Conservation (phyloP, 768 basidiomycete genomes). For the Suillus americanus region DNA sequence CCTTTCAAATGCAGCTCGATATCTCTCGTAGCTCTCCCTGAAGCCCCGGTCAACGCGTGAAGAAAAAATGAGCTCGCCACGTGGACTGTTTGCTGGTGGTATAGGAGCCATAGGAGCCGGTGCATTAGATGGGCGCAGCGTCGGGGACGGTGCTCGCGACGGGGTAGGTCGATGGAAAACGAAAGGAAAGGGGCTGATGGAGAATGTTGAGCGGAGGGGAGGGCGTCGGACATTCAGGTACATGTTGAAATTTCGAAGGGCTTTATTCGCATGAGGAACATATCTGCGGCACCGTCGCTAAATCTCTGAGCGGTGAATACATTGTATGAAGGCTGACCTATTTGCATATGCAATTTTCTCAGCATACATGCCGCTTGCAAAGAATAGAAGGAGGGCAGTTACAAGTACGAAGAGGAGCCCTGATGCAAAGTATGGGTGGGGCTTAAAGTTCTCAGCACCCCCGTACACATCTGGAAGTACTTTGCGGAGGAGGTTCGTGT, state of each 20-base stretch:
- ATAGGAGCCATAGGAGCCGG: slow-evolving; percentile 63
- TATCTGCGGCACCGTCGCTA: slow-evolving; percentile 56
- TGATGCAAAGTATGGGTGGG: slow-evolving; percentile 75
- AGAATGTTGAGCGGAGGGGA: slow-evolving; percentile 61
- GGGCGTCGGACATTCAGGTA: slow-evolving; percentile 91
- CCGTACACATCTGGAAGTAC: slow-evolving; percentile 53
- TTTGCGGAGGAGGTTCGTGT: slow-evolving; percentile 47
- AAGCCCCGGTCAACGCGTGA: slow-evolving; percentile 81
- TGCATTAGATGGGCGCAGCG: slow-evolving; percentile 37
- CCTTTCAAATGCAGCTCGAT: slow-evolving; percentile 84
- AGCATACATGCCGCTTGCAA: slow-evolving; percentile 93
- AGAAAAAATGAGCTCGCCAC: slow-evolving; percentile 96
- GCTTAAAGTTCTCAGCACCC: slow-evolving; percentile 37
- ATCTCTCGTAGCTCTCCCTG: slow-evolving; percentile 89
- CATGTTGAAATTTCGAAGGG: slow-evolving; percentile 93
- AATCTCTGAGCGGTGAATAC: slow-evolving; percentile 14
- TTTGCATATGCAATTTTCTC: slow-evolving; percentile 98
- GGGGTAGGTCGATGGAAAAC: slow-evolving; percentile 32
- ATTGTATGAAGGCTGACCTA: slow-evolving; percentile 50
- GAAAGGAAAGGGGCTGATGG: slow-evolving; percentile 39
- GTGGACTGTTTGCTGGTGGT: slow-evolving; percentile 84
- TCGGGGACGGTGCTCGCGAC: slow-evolving; percentile 25
- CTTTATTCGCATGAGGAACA: slow-evolving; percentile 92
- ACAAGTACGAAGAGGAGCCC: slow-evolving; percentile 85
- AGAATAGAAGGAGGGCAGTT: slow-evolving; percentile 91